These are phyloP conservation scores for Orbilia oligospora DNA, from an alignment of 2,329 filamentous ascomycete genomes.

Conservation along the genomic window DNA sequence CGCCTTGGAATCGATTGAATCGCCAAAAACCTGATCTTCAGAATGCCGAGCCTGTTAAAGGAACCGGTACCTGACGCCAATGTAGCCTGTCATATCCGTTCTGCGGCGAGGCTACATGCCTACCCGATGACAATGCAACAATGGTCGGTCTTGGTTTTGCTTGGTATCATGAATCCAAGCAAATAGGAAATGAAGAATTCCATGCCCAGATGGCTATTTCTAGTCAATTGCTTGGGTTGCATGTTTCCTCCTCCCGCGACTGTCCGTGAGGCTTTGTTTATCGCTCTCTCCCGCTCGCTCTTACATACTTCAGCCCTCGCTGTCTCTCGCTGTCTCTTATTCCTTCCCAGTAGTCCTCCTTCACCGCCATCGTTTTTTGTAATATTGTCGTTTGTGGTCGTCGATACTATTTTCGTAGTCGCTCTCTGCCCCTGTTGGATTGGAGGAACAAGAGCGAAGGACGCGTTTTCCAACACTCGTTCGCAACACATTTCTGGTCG, in stretches of 20 bases:
- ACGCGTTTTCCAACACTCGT: slow-evolving; percentile 42
- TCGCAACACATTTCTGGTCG: slow-evolving; percentile 45
- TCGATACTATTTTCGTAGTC: slow-evolving; percentile 37
- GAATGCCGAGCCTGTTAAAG: slow-evolving; percentile 33
- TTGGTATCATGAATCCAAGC: slow-evolving; percentile 43
- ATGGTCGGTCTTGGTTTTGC: slow-evolving; percentile 45
- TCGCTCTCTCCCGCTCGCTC: slow-evolving; percentile 53
- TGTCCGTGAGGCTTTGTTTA: slow-evolving; percentile 42
- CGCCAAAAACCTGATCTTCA: slow-evolving; percentile 28
- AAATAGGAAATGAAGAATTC: slow-evolving; percentile 44
- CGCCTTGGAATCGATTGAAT: not conserved
- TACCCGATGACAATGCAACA: slow-evolving; percentile 30
- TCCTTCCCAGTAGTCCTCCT: slow-evolving; percentile 21
- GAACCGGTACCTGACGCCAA: slow-evolving; percentile 35
- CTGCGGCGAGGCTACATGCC: slow-evolving; percentile 31
- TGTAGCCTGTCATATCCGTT: slow-evolving; percentile 30
- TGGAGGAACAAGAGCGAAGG: slow-evolving; percentile 6
- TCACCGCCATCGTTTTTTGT: slow-evolving; percentile 23
- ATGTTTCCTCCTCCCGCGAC: slow-evolving; percentile 6
- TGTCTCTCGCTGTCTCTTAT: not conserved
- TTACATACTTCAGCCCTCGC: slow-evolving; percentile 62
- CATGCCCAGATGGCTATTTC: slow-evolving; percentile 36
- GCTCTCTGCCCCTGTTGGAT: slow-evolving; percentile 31
- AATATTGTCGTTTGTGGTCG: slow-evolving; percentile 27
- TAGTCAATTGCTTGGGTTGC: slow-evolving; percentile 18